A percentile compares a stretch with the other conserved stretches of the same genome.
Conservation (phyloP, 371 early-diverging fungal species). For the Capillidium heterosporum region DNA sequence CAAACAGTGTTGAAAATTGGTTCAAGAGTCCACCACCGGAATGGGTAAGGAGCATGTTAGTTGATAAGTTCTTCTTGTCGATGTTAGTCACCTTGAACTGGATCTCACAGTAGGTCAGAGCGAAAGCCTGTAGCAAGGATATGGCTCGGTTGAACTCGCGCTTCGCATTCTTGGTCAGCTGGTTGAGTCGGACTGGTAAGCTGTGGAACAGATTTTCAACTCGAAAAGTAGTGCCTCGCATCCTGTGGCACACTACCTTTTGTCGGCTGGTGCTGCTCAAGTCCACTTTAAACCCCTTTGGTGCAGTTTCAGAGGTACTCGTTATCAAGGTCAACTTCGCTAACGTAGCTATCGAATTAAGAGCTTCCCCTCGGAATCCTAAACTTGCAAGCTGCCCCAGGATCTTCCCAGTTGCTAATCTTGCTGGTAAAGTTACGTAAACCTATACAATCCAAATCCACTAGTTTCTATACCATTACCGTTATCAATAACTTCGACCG, state of each 20-base stretch:
- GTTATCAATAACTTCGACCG: conserved; percentile 68
- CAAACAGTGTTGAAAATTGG: conserved; percentile 5
- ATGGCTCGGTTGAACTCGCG: conserved; percentile 63
- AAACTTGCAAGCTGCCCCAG: conserved; percentile 41
- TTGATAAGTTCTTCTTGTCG: neutral
- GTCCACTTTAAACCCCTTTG: conserved; percentile 46
- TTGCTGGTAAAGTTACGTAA: conserved; percentile 63
- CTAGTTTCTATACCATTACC: conserved; percentile 56
- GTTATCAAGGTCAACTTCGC: conserved; percentile 38
- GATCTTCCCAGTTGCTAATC: conserved; percentile 42
- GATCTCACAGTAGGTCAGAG: conserved; percentile 44
- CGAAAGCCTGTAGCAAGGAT: conserved; percentile 71
- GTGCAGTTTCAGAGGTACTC: conserved; percentile 35
- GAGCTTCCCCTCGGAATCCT: conserved; percentile 77
- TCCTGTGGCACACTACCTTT: conserved; percentile 21
- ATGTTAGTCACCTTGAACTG: conserved; percentile 33
- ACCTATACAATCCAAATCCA: conserved; percentile 46
- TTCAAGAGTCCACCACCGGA: neutral
- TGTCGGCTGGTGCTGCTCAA: conserved; percentile 38
- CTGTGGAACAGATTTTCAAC: conserved; percentile 59
- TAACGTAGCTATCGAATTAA: conserved; percentile 58
- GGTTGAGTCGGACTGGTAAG: conserved; percentile 78
- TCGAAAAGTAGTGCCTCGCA: conserved; percentile 69
- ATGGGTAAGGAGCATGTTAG: neutral
- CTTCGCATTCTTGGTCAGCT: conserved; percentile 64